A percentile compares a stretch with the other conserved stretches of the same genome.
These are phyloP conservation scores for Typha latifolia DNA, from an alignment of 176 grass and related monocot genomes.

Conservation along the genomic window DNA sequence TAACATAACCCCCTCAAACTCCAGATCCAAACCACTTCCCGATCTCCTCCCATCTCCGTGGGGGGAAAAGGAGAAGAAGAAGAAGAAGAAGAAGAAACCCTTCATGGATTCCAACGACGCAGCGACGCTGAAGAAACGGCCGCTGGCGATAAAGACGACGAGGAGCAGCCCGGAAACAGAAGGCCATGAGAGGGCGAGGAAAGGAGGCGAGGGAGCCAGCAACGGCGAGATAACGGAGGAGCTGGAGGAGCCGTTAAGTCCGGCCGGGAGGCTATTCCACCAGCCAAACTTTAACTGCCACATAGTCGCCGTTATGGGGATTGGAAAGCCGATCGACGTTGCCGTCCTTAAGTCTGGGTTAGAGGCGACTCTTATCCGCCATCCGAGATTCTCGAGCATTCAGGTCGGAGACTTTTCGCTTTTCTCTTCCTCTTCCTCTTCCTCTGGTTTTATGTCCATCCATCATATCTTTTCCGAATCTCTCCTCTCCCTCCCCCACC, in stretches of 20 bases:
- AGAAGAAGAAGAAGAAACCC: background rate
- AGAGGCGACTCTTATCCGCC: constrained; percentile 44
- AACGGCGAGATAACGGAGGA: background rate
- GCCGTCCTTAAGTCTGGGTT: constrained; percentile 37
- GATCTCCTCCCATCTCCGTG: no score
- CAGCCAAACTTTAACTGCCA: constrained; percentile 65
- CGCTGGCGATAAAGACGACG: background rate
- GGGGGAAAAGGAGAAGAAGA: no score
- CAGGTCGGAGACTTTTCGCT: constrained; percentile 30
- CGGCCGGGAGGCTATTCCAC: constrained; percentile 68
- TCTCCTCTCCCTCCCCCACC: no score
- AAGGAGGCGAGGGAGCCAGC: background rate
- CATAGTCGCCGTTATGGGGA: constrained; percentile 59
- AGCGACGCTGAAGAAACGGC: background rate
- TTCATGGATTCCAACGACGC: no score
- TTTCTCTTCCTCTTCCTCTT: background rate
- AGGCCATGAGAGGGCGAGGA: no score
- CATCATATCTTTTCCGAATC: no score
- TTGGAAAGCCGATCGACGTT: constrained; percentile 28
- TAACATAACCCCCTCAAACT: no score
- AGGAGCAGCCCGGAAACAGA: background rate
- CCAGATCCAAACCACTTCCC: no score
- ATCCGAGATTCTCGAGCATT: constrained; percentile 84
- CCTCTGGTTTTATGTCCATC: background rate
- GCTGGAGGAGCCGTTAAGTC: constrained; percentile 52